Base-by-base conservation (phyloP, 108 stramenopile species). In the Cyclostephanos invisitatus region DNA sequence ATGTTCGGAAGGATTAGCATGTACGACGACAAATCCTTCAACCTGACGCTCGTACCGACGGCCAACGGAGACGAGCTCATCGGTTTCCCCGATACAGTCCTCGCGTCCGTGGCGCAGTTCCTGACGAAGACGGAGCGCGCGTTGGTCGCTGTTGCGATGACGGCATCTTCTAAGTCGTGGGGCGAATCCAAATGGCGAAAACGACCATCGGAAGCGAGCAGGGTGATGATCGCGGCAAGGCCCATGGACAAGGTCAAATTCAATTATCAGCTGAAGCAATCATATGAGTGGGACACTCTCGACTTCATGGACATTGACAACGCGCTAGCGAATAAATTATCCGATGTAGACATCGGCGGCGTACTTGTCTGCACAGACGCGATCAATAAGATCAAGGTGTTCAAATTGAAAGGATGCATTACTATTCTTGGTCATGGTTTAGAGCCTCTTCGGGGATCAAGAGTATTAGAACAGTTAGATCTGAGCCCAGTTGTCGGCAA, bases 401-500 rank as follows among this genome's bases (percentile, higher is more conserved):
- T 64, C 6, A 64, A 27, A 5, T 46, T 64, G 2, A 47, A 21
- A 9, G 38, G 38, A 7, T 64, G 63, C 42, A 25, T 64, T 25
- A 42, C 8, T 46, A 64, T 64, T 14, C 47, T 46, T 1, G 63
- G 63, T 46, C 14, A 15, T 46, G 44, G 63, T 0, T 47, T 64
- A 22, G 24, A 44, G 21, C 63, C 63, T 25, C 46, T 64, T 5
- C 40, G 63, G 17, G 25, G 46, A 27, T 64, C 63, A 14, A 25
- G 0, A 2, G 0, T 64, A 0, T 46, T 64, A 8, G 46, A 64
- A 14, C 18, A 48, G 46, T 46, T 64, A 1, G 63, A 64, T 42
- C 40, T 64, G 1, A 47, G 20, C 12, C 2, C 46, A 9, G 63
- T 46, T 17, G 20, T 44, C 9, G 11, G 9, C 11, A 11, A n/a